Percentiles rank a stretch among this genome's conserved stretches.
phyloP scores from a whole-genome alignment of 2,329 filamentous ascomycete genomes.

The Trichoderma koningii region DNA sequence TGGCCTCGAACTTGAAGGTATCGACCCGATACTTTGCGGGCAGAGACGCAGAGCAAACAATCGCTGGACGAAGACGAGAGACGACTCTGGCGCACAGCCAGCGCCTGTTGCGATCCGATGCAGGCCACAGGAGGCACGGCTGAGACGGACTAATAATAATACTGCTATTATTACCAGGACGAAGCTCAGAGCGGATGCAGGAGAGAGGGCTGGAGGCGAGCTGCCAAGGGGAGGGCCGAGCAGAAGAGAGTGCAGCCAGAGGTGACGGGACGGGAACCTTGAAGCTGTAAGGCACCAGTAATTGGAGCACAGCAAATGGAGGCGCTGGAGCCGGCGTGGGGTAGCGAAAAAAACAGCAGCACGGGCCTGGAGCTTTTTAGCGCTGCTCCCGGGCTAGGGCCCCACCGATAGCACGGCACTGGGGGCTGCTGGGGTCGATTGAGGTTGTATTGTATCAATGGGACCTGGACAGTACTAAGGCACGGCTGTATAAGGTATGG shows the following conservation, averaged over 20 bases:
- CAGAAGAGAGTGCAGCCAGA: not conserved
- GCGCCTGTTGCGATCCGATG: slow-evolving; percentile 17
- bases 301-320: not conserved
- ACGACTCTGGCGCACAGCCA: slow-evolving; percentile 28
- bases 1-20: slow-evolving; percentile 1
- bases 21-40: not conserved
- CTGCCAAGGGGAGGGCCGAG: slow-evolving; percentile 1
- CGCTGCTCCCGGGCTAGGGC: slow-evolving; percentile 23
- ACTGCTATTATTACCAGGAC: slow-evolving; percentile 11
- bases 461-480: too few species aligned
- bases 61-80: not conserved
- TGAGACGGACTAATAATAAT: slow-evolving; percentile 18
- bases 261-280: not conserved
- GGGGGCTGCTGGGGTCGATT: slow-evolving; percentile 21
- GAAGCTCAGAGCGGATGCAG: slow-evolving; percentile 3
- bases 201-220: slow-evolving; percentile 14
- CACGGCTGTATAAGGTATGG: too few species aligned
- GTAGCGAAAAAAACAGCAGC: slow-evolving; percentile 14
- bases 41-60: too few species aligned
- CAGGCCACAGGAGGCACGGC: slow-evolving; percentile 9
- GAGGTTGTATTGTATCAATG: not conserved
- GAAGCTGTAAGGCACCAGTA: slow-evolving; percentile 26
- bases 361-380: slow-evolving; percentile 20
- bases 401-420: slow-evolving; percentile 24
- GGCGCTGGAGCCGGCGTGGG: slow-evolving; percentile 26